phyloP scores from a whole-genome alignment of 2,329 filamentous ascomycete species.

The Pseudogymnoascus sp. region DNA sequence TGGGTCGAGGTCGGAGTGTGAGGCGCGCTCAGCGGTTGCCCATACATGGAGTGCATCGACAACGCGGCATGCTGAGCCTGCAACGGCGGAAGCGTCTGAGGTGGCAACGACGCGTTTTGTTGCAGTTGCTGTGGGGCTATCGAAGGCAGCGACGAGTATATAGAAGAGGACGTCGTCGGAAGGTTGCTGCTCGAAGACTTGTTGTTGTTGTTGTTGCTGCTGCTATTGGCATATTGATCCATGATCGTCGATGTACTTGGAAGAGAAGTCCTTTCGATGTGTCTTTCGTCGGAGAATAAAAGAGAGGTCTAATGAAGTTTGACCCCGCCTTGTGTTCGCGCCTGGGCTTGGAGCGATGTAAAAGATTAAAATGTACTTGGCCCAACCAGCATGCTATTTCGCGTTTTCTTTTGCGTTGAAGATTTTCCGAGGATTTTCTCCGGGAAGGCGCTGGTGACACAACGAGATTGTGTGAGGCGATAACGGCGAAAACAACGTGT shows the following conservation, averaged over 20 bases:
- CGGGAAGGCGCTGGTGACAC: background rate
- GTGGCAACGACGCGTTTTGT: conserved; percentile 37
- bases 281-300: background rate
- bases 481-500: conserved; percentile 9
- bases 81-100: conserved; percentile 49
- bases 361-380: background rate
- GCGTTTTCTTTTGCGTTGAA: conserved; percentile 8
- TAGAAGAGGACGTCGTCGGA: conserved; percentile 14
- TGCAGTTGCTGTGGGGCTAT: conserved; percentile 32
- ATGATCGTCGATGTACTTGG: conserved; percentile 8
- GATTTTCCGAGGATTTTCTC: conserved; percentile 11
- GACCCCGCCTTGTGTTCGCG: conserved; percentile 7
- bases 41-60: conserved; percentile 47
- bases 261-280: conserved; percentile 1
- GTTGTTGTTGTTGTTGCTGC: background rate
- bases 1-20: conserved; percentile 57
- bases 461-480: conserved; percentile 6
- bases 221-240: conserved; percentile 10
- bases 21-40: conserved; percentile 41
- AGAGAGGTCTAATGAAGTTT: conserved; percentile 6
- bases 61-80: conserved; percentile 40
- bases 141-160: conserved; percentile 23
- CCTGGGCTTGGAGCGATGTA: conserved; percentile 9
- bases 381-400: conserved; percentile 8
- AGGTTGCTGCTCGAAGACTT: conserved; percentile 13